phyloP scores from a whole-genome alignment of 2,329 filamentous ascomycete genomes.

The Colletotrichum noveboracense region DNA sequence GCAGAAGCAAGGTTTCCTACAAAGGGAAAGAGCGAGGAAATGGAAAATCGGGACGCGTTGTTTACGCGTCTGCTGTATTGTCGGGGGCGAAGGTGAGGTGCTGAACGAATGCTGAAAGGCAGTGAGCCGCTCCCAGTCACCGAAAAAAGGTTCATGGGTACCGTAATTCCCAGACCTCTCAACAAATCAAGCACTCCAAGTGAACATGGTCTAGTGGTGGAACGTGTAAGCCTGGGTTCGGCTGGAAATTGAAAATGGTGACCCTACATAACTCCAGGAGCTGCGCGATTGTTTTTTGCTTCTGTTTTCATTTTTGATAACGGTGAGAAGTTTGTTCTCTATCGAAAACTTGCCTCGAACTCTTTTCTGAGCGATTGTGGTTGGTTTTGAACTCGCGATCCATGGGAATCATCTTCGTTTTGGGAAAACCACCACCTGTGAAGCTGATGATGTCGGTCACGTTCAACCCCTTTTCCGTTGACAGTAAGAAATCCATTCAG shows the following conservation, averaged over 20 bases:
- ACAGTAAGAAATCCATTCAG: accelerated
- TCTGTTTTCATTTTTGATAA: background rate
- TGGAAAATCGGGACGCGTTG: background rate
- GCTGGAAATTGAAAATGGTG: background rate
- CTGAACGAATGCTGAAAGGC: background rate
- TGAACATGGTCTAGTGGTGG: background rate
- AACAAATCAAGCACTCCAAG: background rate
- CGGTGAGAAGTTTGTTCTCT: background rate
- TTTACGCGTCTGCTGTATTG: background rate
- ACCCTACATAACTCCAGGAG: background rate
- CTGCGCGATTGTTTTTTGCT: background rate
- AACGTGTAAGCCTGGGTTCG: background rate
- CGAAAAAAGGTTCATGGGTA: background rate
- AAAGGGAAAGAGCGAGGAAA: background rate
- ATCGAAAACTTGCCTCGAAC: background rate
- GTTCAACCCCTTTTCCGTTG: background rate
- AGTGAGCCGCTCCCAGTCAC: background rate
- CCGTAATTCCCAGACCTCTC: accelerated
- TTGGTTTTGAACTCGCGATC: background rate
- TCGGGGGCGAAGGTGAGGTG: background rate
- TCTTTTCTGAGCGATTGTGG: background rate
- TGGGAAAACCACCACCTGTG: background rate
- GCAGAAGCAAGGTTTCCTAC: background rate
- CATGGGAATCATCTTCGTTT: accelerated
- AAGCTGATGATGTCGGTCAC: background rate